Conservation (phyloP, 805 yeast species). For the Nadsonia fulvescens region DNA sequence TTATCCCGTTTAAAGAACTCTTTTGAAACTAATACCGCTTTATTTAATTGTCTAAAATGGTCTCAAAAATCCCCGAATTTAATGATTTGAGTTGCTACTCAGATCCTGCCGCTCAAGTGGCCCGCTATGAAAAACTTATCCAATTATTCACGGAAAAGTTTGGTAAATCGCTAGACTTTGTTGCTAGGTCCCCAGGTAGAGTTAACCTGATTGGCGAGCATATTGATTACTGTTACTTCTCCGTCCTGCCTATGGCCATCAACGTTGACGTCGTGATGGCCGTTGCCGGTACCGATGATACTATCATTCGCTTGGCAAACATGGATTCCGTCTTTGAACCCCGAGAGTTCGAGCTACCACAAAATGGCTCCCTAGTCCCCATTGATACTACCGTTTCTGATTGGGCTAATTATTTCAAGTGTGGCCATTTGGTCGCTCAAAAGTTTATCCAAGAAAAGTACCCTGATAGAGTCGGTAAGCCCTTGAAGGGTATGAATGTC, state of each 20-base stretch:
- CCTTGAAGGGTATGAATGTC: slow-evolving; percentile 31
- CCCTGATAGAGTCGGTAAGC: slow-evolving; percentile 2
- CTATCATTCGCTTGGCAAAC: slow-evolving; percentile 20
- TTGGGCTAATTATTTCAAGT: slow-evolving; percentile 56
- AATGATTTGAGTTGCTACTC: too few species aligned
- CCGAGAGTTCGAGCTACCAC: slow-evolving; percentile 7
- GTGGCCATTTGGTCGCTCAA: slow-evolving; percentile 45
- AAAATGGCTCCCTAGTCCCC: slow-evolving; percentile 13
- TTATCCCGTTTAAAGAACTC: too few species aligned
- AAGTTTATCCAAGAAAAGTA: slow-evolving; percentile 19
- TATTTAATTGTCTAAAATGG: too few species aligned
- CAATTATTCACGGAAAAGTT: slow-evolving; percentile 9
- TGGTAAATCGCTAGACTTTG: slow-evolving; percentile 23
- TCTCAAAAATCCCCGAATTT: too few species aligned
- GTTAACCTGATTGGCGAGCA: slow-evolving; percentile 64
- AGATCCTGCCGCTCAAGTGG: slow-evolving; percentile 8
- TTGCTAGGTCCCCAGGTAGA: slow-evolving; percentile 56
- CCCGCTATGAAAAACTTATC: slow-evolving; percentile 9
- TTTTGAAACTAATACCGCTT: too few species aligned
- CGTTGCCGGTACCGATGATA: slow-evolving; percentile 12
- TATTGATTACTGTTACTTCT: slow-evolving; percentile 48
- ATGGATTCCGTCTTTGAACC: slow-evolving; percentile 15
- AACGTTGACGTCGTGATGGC: slow-evolving; percentile 43
- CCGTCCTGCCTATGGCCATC: slow-evolving; percentile 59
- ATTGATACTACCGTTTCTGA: slow-evolving; percentile 33